Conservation (phyloP, 2,329 filamentous ascomycete genomes). For the Sporothrix brasiliensis region DNA sequence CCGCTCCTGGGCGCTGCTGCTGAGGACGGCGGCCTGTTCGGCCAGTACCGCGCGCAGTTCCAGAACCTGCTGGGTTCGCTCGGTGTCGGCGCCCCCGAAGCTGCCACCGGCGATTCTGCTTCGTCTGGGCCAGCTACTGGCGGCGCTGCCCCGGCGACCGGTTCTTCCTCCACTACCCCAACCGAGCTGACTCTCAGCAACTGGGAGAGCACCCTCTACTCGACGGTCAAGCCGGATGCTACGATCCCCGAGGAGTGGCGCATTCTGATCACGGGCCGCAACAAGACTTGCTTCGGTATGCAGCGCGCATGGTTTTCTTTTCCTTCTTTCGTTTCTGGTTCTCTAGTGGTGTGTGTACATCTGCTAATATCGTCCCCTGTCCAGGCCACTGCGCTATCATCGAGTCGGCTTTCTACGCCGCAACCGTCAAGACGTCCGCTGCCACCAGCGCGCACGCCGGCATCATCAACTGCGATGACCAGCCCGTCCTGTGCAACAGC, state of each 20-base stretch:
- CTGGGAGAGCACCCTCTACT: constrained; percentile 70
- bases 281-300: constrained; percentile 74
- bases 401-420: constrained; percentile 68
- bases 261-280: constrained; percentile 72
- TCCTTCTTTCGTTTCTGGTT: background rate
- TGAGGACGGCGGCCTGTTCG: constrained; percentile 49
- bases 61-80: constrained; percentile 64
- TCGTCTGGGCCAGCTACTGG: constrained; percentile 52
- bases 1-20: constrained; percentile 59
- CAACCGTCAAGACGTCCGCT: constrained; percentile 65
- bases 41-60: constrained; percentile 65
- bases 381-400: constrained; percentile 65
- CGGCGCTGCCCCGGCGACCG: constrained; percentile 39
- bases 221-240: constrained; percentile 60
- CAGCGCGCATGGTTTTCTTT: background rate
- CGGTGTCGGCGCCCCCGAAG: constrained; percentile 47
- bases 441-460: constrained; percentile 68
- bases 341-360: background rate
- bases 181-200: constrained; percentile 63
- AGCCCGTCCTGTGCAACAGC: constrained; percentile 73
- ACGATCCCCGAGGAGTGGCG: constrained; percentile 74
- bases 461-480: constrained; percentile 71
- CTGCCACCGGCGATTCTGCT: constrained; percentile 11
- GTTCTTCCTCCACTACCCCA: constrained; percentile 47
- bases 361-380: background rate